A percentile compares a stretch with the other conserved stretches of the same genome.
Conservation (phyloP, 352 stramenopile genomes). For the Saprolegnia parasitica region DNA sequence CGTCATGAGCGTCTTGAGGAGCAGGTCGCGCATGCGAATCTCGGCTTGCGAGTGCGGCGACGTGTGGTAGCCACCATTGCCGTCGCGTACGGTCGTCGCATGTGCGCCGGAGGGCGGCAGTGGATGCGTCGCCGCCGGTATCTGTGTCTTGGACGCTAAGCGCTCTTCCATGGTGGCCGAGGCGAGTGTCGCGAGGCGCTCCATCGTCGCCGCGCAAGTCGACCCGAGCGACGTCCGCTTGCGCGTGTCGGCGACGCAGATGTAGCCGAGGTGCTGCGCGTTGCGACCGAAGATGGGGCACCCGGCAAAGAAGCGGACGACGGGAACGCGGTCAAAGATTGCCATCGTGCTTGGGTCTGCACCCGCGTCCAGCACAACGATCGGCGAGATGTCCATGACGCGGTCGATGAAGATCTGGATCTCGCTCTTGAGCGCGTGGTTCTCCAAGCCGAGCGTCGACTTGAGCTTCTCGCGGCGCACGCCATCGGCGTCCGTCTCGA, state of each 20-base stretch:
- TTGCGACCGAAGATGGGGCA: constrained; percentile 70
- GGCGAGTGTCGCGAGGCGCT: constrained; percentile 64
- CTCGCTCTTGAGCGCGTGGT: constrained; percentile 49
- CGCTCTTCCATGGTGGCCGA: constrained; percentile 75
- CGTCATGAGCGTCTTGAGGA: constrained; percentile 77
- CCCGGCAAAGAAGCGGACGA: constrained; percentile 71
- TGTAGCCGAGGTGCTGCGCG: constrained; percentile 64
- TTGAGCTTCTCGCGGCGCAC: constrained; percentile 39
- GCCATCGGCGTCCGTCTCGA: constrained; percentile 35
- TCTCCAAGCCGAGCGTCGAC: constrained; percentile 46
- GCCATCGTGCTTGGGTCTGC: constrained; percentile 61
- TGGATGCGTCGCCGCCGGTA: constrained; percentile 30
- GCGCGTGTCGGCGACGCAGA: constrained; percentile 68
- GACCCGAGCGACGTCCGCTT: constrained; percentile 71
- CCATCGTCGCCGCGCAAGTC: constrained; percentile 75
- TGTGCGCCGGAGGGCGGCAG: neutral
- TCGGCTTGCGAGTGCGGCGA: constrained; percentile 45
- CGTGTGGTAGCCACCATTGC: constrained; percentile 16
- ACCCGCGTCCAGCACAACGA: constrained; percentile 67
- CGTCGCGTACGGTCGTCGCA: neutral
- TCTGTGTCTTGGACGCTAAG: constrained; percentile 32
- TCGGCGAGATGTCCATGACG: constrained; percentile 70
- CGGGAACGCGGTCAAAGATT: constrained; percentile 45
- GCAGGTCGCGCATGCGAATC: constrained; percentile 67
- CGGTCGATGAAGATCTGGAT: constrained; percentile 64